Base-by-base conservation (phyloP, 306 rosid species). In the Quercus parvula region DNA sequence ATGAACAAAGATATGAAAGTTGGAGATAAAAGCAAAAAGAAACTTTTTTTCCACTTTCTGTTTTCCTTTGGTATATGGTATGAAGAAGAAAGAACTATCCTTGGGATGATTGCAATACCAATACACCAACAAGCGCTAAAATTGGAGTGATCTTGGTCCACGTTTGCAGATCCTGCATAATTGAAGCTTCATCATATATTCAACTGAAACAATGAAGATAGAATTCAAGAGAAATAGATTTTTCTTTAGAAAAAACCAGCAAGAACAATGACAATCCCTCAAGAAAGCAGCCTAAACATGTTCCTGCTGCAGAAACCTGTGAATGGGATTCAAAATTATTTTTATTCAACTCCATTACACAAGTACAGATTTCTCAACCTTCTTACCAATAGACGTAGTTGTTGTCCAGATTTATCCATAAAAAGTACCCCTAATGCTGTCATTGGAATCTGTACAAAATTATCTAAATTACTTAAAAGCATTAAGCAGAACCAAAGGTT, bases 211-310 rank as follows among this genome's bases (percentile, higher is more conserved):
- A 27, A 20, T 1, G 46, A 12, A 7, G 82, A 35, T 0, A 57
- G 31, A 52, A 59, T 6, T 49, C 67, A 56, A 75, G 11, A 2
- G 27, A 67, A 74, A 70, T 69, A 46, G 18, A 83, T 74, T 71
- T 35, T 59, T 14, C 1, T 66, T 28, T 49, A 58, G 10, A 78
- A 80, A 33, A 5, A 33, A 92, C 94, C 94, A 88, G 91, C 57
- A 89, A 74, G 73, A 85, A 55, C 83, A 89, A 91, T 62, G 96
- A 89, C 38, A 89, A 49, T 28, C 88, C 94, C 11, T 75, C 86
- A 10, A 89, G 86, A 55, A 88, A 85, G 86, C 94, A 86, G 71
- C 92, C 94, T 76, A 90, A 44, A 86, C 94, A 89, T 81, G 96
- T 91, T 79, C 97, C 92, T 20, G 77, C 87, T 6, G 92, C 88